These are phyloP conservation scores for Wickerhamomyces rabaulensis DNA, from an alignment of 805 yeast species.

Conservation along the genomic window DNA sequence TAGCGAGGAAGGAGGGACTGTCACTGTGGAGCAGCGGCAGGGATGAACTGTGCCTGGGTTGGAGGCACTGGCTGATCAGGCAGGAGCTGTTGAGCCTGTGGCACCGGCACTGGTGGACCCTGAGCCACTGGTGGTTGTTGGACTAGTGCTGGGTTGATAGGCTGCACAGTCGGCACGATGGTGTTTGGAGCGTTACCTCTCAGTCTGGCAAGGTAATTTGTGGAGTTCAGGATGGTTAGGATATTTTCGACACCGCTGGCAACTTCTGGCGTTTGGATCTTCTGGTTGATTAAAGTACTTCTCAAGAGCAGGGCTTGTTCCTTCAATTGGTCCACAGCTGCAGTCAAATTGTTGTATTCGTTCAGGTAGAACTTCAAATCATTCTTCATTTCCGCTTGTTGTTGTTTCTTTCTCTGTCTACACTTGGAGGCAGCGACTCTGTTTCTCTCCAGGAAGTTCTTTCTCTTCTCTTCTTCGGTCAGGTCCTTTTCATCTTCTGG, in stretches of 20 bases:
- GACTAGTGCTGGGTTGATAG: conserved; percentile 23
- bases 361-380: conserved; percentile 65
- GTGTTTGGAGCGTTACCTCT: conserved; percentile 23
- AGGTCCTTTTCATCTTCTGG: conserved; percentile 17
- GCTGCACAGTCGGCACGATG: conserved; percentile 25
- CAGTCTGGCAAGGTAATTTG: conserved; percentile 22
- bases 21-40: background rate
- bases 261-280: conserved; percentile 31
- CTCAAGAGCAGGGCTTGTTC: conserved; percentile 52
- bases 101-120: conserved; percentile 3
- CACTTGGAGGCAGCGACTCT: conserved; percentile 95
- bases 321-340: conserved; percentile 51
- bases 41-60: background rate
- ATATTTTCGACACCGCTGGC: conserved; percentile 36
- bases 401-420: conserved; percentile 89
- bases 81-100: conserved; percentile 2
- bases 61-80: background rate
- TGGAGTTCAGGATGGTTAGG: conserved; percentile 14
- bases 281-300: conserved; percentile 31
- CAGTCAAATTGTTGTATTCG: conserved; percentile 63
- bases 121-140: conserved; percentile 13
- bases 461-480: conserved; percentile 73
- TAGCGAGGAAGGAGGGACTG: background rate
- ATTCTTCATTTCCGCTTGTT: conserved; percentile 74
- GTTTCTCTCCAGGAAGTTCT: conserved; percentile 79